Conservation (phyloP, 768 basidiomycete genomes). For the Botryobasidium botryosum region DNA sequence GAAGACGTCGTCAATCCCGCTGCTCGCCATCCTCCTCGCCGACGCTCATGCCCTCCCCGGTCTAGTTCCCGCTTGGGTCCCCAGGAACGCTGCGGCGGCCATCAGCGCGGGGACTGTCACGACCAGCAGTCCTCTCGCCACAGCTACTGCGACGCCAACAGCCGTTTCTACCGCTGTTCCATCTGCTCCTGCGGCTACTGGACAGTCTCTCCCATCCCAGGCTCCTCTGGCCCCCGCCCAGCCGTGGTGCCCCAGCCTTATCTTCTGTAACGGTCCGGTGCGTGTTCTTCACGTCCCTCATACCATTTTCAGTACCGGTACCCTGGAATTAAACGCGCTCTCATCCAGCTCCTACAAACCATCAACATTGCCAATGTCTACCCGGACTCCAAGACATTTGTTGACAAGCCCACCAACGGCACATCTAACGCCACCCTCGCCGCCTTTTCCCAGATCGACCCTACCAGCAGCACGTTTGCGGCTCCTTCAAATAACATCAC, state of each 20-base stretch:
- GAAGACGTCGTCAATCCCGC: too few relatives aligned
- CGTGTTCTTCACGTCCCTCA: slow-evolving; percentile 16
- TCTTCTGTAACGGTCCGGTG: slow-evolving; percentile 69
- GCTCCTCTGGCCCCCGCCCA: slow-evolving; percentile 47
- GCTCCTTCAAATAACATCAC: slow-evolving; percentile 33
- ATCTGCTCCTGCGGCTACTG: background rate
- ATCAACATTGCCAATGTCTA: slow-evolving; percentile 64
- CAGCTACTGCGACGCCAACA: background rate
- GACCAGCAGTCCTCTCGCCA: slow-evolving; percentile 15
- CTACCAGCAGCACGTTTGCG: too few relatives aligned
- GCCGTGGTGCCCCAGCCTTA: slow-evolving; percentile 57
- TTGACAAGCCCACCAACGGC: slow-evolving; percentile 73
- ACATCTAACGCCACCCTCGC: slow-evolving; percentile 45
- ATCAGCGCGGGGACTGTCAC: too few relatives aligned
- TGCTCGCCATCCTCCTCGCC: too few relatives aligned
- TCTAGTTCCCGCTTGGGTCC: too few relatives aligned
- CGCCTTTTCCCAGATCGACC: slow-evolving; percentile 34
- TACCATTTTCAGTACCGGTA: background rate
- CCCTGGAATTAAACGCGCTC: background rate
- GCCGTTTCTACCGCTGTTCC: slow-evolving; percentile 7
- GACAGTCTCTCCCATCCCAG: slow-evolving; percentile 33
- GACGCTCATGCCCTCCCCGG: too few relatives aligned
- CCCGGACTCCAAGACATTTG: slow-evolving; percentile 73
- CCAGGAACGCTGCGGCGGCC: too few relatives aligned
- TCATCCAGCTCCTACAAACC: slow-evolving; percentile 58